Percentiles rank a stretch among this genome's conserved stretches.
These are phyloP conservation scores for Leishmania guyanensis DNA, from an alignment of 208 protist genomes.

Conservation along the genomic window DNA sequence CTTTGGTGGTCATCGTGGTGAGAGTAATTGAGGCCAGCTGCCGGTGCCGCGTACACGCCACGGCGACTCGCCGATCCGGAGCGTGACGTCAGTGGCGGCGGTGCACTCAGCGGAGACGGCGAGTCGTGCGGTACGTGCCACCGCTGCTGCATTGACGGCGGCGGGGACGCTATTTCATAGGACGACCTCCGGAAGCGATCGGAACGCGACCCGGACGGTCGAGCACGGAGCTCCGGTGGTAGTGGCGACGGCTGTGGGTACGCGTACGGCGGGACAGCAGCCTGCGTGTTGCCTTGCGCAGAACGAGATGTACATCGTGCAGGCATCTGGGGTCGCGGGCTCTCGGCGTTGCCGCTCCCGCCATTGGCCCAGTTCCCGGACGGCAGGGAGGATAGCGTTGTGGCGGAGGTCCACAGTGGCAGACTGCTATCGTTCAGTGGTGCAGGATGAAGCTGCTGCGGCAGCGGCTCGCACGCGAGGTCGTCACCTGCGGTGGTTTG, in stretches of 20 bases:
- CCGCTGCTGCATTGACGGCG: neutral
- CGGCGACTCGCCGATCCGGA: neutral
- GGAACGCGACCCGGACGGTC: neutral
- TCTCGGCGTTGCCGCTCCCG: neutral
- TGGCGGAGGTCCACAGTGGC: constrained; percentile 26
- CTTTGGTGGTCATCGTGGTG: neutral
- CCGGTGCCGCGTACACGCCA: neutral
- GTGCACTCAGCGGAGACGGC: neutral
- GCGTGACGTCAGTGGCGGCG: neutral
- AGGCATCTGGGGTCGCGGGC: constrained; percentile 17
- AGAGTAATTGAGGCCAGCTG: constrained; percentile 12
- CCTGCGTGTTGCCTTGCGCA: neutral
- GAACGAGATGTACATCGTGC: neutral
- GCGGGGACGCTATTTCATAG: constrained; percentile 20
- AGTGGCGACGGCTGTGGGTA: neutral
- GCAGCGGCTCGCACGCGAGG: neutral
- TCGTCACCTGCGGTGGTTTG: neutral
- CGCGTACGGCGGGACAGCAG: neutral
- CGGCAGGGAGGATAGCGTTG: constrained; percentile 20
- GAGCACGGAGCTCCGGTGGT: neutral
- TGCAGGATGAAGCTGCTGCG: neutral
- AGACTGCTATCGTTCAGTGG: constrained; percentile 23
- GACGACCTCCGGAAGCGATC: constrained; percentile 1
- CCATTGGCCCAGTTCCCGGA: neutral
- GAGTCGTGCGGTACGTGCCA: neutral